phyloP scores from a whole-genome alignment of 2,329 filamentous ascomycete species.

The Verticillium zaregamsianum region DNA sequence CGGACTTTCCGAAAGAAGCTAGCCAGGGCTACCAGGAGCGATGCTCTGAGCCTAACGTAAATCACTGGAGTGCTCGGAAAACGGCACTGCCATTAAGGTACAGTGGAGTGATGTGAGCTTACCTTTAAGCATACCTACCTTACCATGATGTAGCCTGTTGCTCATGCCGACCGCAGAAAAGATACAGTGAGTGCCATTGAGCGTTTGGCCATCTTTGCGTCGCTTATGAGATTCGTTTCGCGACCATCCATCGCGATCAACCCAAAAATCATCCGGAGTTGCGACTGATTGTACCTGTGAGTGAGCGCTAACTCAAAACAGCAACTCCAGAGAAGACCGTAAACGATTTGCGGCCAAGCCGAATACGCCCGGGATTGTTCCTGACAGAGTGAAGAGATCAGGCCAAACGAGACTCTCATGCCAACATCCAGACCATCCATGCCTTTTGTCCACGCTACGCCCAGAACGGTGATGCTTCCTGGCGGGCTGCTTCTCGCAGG shows the following conservation, averaged over 20 bases:
- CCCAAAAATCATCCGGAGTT: too few relatives aligned
- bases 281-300: too few relatives aligned
- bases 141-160: too few relatives aligned
- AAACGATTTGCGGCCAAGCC: neutral
- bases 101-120: neutral
- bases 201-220: too few relatives aligned
- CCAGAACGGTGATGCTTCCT: neutral
- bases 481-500: neutral
- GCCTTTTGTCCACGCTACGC: neutral
- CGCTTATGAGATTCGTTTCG: too few relatives aligned
- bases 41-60: too few relatives aligned
- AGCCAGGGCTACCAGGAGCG: too few relatives aligned
- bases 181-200: too few relatives aligned
- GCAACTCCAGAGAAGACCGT: neutral
- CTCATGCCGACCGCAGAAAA: too few relatives aligned
- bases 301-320: neutral
- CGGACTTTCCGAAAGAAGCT: too few relatives aligned
- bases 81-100: neutral
- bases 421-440: neutral
- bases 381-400: neutral
- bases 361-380: neutral
- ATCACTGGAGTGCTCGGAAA: neutral
- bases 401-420: neutral
- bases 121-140: neutral
- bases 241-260: too few relatives aligned